Base-by-base conservation (phyloP, 495 filamentous ascomycete genomes). In the Aspergillus haitiensis region DNA sequence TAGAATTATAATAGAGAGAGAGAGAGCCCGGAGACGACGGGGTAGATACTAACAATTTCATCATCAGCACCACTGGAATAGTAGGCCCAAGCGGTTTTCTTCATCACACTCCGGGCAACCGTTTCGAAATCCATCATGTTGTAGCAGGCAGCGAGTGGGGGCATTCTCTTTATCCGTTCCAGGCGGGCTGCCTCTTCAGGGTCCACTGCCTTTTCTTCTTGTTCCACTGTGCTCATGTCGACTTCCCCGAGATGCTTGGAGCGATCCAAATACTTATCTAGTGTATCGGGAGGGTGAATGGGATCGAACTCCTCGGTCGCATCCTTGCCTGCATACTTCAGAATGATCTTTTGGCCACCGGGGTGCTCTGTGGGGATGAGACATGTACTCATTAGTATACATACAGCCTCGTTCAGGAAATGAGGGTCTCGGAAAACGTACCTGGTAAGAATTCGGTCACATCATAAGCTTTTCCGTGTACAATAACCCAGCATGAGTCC, bases 1-100 rank as follows among this genome's bases (percentile, higher is more conserved):
- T 11, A 40, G 1, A 40, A 40, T 2, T 2, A 40, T 10, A 40
- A 40, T 8, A 50, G 18, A 33, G 18, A 31, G 13, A 60, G 2
- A 8, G 18, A 50, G 8, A 27, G 15, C 0, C 21, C 16, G 15
- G 32, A 18, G n/a, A 78, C n/a, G 6, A 18, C 21, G 21, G 3
- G 1, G 21, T 27, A 27, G 44, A 15, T 13, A 60, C 87, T 62
- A 72, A 94, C 91, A 75, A 98, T 97, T 75, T 98, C 94, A 69
- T 98, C 94, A 70, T 98, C 94, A 0, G 94, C 92, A 52, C 91
- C 93, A 67, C 89, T 93, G 8, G 91, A 96, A 72, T 98, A 98
- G 74, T 98, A 98, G 11, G 88, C 93, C 93, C 93, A 98, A 2
- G 93, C 92, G 0, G 86, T 88, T 74, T 89, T 93, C 81, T 95